Evolutionary conservation across 768 basidiomycete species (phyloP), one percentile per base, ranked within the genome.

Genomic region (Mycena metata): DNA sequence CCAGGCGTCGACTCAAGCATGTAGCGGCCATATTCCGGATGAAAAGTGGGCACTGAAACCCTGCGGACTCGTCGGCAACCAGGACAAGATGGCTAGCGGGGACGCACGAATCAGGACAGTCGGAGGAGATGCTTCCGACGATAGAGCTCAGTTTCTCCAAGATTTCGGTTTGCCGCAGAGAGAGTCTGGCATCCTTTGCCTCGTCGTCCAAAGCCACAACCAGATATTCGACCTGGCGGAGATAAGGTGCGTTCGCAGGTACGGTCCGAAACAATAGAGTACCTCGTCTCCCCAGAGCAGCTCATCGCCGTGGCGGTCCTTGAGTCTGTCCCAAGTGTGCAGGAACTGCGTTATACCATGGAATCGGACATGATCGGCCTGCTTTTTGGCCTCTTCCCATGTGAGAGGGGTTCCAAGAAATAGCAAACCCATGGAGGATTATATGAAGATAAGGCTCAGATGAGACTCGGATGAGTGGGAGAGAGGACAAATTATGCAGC

Each of bases 1-100:
- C 98, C 98, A 0, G 98, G 98, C 0, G 97, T 99, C 3, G 96
- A 96, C 78, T 99, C 98, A 59, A 99, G 86, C 98, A 99, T 99
- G 83, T 94, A 99, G 43, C 96, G 88, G 45, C 98, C 98, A 82
- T 98, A 99, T 80, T 99, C 98, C 19, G 97, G 97, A 76, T 99
- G 98, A 76, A 96, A 99, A 15, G 91, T 93, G 2, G 98, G 98
- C 26, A 95, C 88, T 3, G 90, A 84, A 49, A 90, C 82, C 42
- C 92, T 95, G 67, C 35, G 42, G 62, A 55, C 55, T 10, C 54
- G 41, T 58, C 33, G 59, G 26, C 47, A 52, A 45, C 36, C 39
- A 33, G 13, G 23, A 42, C 54, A 17, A 17, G 16, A 15, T 26
- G 8, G 45, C 41, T 47, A 33, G 64, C 60, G 21, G 30, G 24